phyloP scores from a whole-genome alignment of 2,329 filamentous ascomycete species.

The Cucurbitaria berberidis region DNA sequence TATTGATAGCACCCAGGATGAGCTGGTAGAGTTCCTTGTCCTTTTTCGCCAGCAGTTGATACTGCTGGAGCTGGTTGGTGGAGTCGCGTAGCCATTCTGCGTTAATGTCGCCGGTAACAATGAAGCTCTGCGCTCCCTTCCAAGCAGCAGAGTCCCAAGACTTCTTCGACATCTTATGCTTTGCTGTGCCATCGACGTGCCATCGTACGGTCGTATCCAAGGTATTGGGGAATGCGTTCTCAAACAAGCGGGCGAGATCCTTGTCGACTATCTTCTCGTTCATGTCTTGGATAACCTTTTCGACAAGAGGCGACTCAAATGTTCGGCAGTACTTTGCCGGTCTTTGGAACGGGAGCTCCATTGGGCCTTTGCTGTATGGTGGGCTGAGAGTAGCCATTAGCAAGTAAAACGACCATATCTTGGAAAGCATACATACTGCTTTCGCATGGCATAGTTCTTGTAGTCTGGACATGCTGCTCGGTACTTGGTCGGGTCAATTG shows the following conservation, averaged over 20 bases:
- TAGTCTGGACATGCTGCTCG: constrained; percentile 69
- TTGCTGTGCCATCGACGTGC: constrained; percentile 69
- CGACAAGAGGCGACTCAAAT: constrained; percentile 84
- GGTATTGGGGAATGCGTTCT: constrained; percentile 93
- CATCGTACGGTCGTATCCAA: constrained; percentile 89
- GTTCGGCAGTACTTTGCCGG: constrained; percentile 83
- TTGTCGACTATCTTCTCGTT: constrained; percentile 80
- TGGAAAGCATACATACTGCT: constrained; percentile 60
- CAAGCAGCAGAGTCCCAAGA: constrained; percentile 62
- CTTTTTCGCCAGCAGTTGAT: constrained; percentile 82
- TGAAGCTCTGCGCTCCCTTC: constrained; percentile 87
- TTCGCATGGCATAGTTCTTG: constrained; percentile 62
- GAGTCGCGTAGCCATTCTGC: constrained; percentile 92
- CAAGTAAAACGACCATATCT: constrained; percentile 4
- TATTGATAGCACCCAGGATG: constrained; percentile 93
- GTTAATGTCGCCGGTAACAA: constrained; percentile 92
- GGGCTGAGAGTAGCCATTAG: constrained; percentile 57
- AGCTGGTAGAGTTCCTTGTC: constrained; percentile 79
- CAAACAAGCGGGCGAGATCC: constrained; percentile 89
- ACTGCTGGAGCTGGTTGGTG: constrained; percentile 90
- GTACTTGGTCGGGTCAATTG: constrained; percentile 44
- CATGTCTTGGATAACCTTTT: constrained; percentile 84
- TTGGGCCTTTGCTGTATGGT: constrained; percentile 79
- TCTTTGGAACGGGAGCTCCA: constrained; percentile 83
- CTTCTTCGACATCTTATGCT: constrained; percentile 48